Base-by-base conservation (phyloP, 257 asterid genomes). In the Solanum acaule region DNA sequence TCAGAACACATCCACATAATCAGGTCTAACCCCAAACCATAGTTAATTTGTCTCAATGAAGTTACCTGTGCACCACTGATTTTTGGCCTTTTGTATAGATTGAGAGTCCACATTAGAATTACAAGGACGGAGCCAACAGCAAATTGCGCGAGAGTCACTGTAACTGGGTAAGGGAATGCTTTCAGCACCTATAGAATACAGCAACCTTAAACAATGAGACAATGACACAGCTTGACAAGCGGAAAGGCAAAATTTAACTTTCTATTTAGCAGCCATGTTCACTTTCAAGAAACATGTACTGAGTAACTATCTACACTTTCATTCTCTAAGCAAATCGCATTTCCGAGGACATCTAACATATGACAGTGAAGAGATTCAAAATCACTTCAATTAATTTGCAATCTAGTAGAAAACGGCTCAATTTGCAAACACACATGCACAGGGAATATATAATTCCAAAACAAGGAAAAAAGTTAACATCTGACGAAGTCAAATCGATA, bases 51-150 rank as follows among this genome's bases (percentile, higher is more conserved):
- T 49, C 22, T 25, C 87, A 20, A 84, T 22, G 86, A 71, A 44
- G 78, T 75, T 91, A 97, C 99, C 99, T 97, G 99, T 37, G 93
- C 89, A 46, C 98, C 96, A 78, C 93, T 96, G 92, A 97, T 96
- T 92, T 95, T 96, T 65, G 99, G 99, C 61, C 96, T 93, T 90
- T 91, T 97, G 93, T 97, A 94, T 56, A 97, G 96, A 89, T 97
- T 97, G 52, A 91, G 87, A 42, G 91, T 90, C 99, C 99, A 97
- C 99, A 95, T 97, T 3, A 92, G 35, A 79, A 84, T 14, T 86
- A 97, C 98, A 88, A 97, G 94, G 84, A 94, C 94, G 14, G 96
- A 86, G 35, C 99, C 99, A 34, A 97, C 98, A 13, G 98, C 94
- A 89, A 97, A 97, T 88, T 97, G 99, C 67, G 89, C 94, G 20